Percentiles rank a stretch among this genome's conserved stretches.
These are phyloP conservation scores for Fistulina hepatica DNA, from an alignment of 1,284 basidiomycete species.

Conservation along the genomic window DNA sequence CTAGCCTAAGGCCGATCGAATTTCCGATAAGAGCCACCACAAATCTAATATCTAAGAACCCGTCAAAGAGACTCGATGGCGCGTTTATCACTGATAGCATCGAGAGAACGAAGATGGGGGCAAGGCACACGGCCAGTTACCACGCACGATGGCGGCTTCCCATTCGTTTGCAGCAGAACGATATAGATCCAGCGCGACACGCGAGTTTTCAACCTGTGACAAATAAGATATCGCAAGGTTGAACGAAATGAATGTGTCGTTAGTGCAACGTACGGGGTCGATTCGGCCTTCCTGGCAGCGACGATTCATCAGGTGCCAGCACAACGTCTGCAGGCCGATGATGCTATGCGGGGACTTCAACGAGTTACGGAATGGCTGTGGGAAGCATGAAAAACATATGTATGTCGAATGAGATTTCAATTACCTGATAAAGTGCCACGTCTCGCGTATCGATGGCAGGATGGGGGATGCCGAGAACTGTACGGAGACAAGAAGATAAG, in stretches of 20 bases:
- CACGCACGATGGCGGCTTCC: constrained; percentile 48
- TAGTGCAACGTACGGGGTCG: constrained; percentile 47
- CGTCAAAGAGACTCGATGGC: too few relatives aligned
- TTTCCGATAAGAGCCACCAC: neutral
- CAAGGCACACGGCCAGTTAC: constrained; percentile 64
- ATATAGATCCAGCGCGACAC: constrained; percentile 67
- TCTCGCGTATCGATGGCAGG: constrained; percentile 71
- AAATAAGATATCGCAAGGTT: constrained; percentile 6
- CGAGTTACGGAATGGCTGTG: constrained; percentile 57
- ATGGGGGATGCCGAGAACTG: constrained; percentile 74
- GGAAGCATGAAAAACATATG: constrained; percentile 1
- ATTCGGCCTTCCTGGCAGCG: constrained; percentile 58
- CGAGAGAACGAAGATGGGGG: constrained; percentile 70
- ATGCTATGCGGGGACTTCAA: constrained; percentile 52
- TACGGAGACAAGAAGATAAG: constrained; percentile 10
- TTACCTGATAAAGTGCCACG: constrained; percentile 60
- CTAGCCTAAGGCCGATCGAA: too few relatives aligned
- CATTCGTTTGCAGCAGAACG: constrained; percentile 55
- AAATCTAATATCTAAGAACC: neutral
- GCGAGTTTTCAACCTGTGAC: constrained; percentile 47
- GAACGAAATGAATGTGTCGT: constrained; percentile 7
- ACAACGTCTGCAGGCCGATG: constrained; percentile 62
- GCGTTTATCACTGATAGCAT: constrained; percentile 46
- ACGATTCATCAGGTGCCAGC: constrained; percentile 70
- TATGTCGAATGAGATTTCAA: constrained; percentile 10